phyloP scores from a whole-genome alignment of 768 basidiomycete species.

The Mrakia gelida region DNA sequence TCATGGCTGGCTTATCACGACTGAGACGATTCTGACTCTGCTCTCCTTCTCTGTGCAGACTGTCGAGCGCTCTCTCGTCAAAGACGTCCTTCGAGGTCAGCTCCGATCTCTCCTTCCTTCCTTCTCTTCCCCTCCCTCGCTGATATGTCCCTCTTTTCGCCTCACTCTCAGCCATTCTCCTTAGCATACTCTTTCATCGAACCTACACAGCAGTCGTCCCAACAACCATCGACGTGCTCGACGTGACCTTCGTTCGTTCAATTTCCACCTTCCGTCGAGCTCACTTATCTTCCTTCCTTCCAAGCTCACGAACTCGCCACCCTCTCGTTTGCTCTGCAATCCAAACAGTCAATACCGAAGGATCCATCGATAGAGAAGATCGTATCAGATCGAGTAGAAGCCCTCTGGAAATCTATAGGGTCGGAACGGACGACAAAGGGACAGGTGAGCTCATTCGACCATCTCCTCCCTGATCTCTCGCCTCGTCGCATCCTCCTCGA shows the following conservation, averaged over 20 bases:
- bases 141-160: neutral
- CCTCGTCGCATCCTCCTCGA: neutral
- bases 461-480: neutral
- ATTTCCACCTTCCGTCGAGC: neutral
- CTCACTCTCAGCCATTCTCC: neutral
- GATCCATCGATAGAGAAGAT: neutral
- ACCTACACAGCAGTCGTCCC: conserved; percentile 11
- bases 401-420: conserved; percentile 6
- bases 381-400: conserved; percentile 4
- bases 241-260: conserved; percentile 23
- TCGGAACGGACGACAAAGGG: conserved; percentile 11
- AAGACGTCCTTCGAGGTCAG: conserved; percentile 26
- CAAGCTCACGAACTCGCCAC: neutral
- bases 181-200: conserved; percentile 20
- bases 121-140: neutral
- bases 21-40: neutral
- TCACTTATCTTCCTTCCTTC: neutral
- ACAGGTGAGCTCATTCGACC: neutral
- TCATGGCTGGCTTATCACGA: too few species aligned
- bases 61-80: neutral
- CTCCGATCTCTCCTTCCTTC: neutral
- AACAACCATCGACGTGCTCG: conserved; percentile 10
- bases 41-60: neutral
- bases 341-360: conserved; percentile 2
- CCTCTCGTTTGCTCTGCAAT: too few species aligned